Base-by-base conservation (phyloP, 2,329 filamentous ascomycete species). In the Ceratocystis albifundus region DNA sequence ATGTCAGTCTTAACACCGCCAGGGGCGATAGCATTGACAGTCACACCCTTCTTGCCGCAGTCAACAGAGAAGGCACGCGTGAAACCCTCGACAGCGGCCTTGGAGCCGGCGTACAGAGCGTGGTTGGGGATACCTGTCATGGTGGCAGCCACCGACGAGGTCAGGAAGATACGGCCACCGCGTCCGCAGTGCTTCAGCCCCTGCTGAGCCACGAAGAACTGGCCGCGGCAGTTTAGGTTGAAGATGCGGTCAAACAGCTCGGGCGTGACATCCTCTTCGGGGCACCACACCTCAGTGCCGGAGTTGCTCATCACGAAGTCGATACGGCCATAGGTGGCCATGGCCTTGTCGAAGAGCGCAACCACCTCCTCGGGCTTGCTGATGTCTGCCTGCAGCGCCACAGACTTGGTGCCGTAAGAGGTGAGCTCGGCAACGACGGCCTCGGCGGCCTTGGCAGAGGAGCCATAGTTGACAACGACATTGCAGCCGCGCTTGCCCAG, bases 131-230 rank as follows among this genome's bases (percentile, higher is more conserved):
- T 84, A 64, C 86, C 85, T 46, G 85, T 79, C 71, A 88, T 79
- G 69, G 83, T 82, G 3, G 87, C 75, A 17, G 86, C 86, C 71
- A 89, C 88, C 55, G 84, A 88, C 45, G 82, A 85, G 79, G 88
- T 90, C 66, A 90, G 80, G 71, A 90, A 83, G 71, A 92, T 82
- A 59, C 88, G 81, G 41, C 88, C 88, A 67, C 88, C 85, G 57
- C 82, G 79, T 72, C 86, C 80, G 69, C 89, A 81, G 76, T 89
- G 79, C 77, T 86, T 86, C 75, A 88, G 87, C 5, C 84, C 88
- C 67, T 88, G 84, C 77, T 89, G 86, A 22, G 87, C 88, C 64
- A 90, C 87, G 74, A 90, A 90, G 79, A 90, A 90, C 76, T 90
- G 86, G 61, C 85, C 86, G 50, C 85, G 80, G 68, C 84, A 80